These are phyloP conservation scores for Gastrolobium villosum DNA, from an alignment of 306 rosid genomes.

Conservation along the genomic window DNA sequence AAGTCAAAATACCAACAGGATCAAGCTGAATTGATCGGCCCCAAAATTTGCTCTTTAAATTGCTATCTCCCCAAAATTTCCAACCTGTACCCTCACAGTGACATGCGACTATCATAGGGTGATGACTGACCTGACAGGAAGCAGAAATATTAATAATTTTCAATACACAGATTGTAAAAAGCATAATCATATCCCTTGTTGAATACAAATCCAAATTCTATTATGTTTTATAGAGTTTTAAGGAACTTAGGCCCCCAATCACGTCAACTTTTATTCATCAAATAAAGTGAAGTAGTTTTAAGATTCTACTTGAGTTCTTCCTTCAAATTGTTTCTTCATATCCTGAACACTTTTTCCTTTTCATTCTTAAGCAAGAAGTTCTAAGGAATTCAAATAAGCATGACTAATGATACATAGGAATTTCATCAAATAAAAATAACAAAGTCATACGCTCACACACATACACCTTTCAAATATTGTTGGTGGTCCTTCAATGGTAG, in stretches of 20 bases:
- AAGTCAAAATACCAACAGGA: slow-evolving; percentile 86
- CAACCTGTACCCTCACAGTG: slow-evolving; percentile 96
- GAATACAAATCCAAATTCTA: slow-evolving; percentile 27
- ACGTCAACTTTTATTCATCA: slow-evolving; percentile 11
- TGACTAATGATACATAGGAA: not conserved
- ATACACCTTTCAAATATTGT: not conserved
- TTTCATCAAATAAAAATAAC: slow-evolving; percentile 17
- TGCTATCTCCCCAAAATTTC: slow-evolving; percentile 97
- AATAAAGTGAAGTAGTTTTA: slow-evolving; percentile 14
- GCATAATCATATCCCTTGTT: not conserved
- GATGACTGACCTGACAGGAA: slow-evolving; percentile 93
- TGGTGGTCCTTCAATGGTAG: not conserved
- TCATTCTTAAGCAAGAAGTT: slow-evolving; percentile 22
- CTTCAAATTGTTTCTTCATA: not conserved
- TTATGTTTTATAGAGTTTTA: slow-evolving; percentile 15
- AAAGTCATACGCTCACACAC: not conserved
- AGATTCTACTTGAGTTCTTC: slow-evolving; percentile 30
- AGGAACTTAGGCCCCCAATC: slow-evolving; percentile 12
- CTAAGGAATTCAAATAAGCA: slow-evolving; percentile 29
- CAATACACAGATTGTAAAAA: slow-evolving; percentile 8
- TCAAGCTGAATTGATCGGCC: slow-evolving; percentile 98
- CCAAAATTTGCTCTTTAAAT: slow-evolving; percentile 97
- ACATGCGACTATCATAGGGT: slow-evolving; percentile 93
- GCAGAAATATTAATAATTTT: slow-evolving; percentile 30
- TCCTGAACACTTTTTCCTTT: slow-evolving; percentile 19